phyloP scores from a whole-genome alignment of 805 yeast genomes.

The Torulaspora indica region DNA sequence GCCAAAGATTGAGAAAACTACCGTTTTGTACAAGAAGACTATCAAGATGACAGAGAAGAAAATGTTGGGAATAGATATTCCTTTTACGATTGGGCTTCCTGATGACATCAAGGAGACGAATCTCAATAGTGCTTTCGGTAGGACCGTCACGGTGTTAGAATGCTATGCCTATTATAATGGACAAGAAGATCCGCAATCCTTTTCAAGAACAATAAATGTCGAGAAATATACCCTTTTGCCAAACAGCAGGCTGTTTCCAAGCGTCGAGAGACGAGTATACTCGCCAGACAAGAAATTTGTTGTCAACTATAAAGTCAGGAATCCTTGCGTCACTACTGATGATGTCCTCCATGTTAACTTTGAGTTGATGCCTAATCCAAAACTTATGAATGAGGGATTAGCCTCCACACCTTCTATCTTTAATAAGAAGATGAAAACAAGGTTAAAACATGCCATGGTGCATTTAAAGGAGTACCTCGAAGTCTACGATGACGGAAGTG shows the following conservation, averaged over 20 bases:
- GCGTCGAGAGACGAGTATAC: conserved; percentile 41
- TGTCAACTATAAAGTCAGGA: conserved; percentile 45
- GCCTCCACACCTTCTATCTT: conserved; percentile 18
- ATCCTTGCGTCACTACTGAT: conserved; percentile 54
- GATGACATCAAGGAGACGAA: conserved; percentile 52
- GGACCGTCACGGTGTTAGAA: conserved; percentile 44
- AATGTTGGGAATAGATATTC: conserved; percentile 53
- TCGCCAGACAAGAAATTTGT: conserved; percentile 48
- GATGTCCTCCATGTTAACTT: conserved; percentile 43
- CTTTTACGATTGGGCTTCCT: conserved; percentile 53
- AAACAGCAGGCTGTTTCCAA: conserved; percentile 50
- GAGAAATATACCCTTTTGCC: conserved; percentile 57
- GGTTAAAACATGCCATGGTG: conserved; percentile 43
- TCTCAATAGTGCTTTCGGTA: conserved; percentile 44
- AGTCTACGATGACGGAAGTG: conserved; percentile 44
- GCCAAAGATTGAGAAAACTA: conserved; percentile 26
- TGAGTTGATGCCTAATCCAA: conserved; percentile 40
- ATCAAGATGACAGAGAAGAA: conserved; percentile 40
- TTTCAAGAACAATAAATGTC: conserved; percentile 42
- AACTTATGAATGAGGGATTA: conserved; percentile 9
- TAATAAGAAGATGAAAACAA: conserved; percentile 31
- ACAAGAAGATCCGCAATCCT: conserved; percentile 16
- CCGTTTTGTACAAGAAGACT: conserved; percentile 34
- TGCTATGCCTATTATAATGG: conserved; percentile 26
- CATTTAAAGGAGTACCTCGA: conserved; percentile 53